phyloP scores from a whole-genome alignment of 768 basidiomycete species.

The Mycena galericulata region DNA sequence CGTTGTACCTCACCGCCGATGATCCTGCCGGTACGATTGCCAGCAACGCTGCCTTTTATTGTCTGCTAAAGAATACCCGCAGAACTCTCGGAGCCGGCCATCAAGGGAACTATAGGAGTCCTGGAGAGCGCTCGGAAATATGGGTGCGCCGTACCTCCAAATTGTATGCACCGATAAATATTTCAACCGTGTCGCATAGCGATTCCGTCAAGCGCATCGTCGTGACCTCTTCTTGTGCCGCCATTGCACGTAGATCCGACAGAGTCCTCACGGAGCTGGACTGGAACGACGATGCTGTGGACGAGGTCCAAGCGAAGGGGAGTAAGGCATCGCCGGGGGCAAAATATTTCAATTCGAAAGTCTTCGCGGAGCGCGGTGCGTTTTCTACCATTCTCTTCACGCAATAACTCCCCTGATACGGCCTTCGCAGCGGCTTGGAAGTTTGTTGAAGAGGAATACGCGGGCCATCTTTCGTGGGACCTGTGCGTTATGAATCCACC shows the following conservation, averaged over 20 bases:
- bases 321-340: constrained; percentile 50
- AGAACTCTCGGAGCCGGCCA: constrained; percentile 50
- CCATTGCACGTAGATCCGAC: constrained; percentile 49
- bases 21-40: constrained; percentile 50
- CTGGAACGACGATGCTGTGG: constrained; percentile 68
- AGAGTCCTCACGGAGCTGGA: constrained; percentile 58
- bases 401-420: not conserved
- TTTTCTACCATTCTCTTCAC: not conserved
- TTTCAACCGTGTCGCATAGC: constrained; percentile 12
- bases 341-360: constrained; percentile 71
- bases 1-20: constrained; percentile 59
- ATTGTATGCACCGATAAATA: too few relatives aligned
- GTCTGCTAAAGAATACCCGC: not conserved
- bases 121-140: constrained; percentile 51
- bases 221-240: constrained; percentile 68
- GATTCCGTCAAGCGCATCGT: constrained; percentile 67
- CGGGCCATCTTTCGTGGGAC: constrained; percentile 58
- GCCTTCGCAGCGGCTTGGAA: constrained; percentile 54
- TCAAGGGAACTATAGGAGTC: constrained; percentile 55
- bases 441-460: constrained; percentile 50
- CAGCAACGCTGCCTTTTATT: not conserved
- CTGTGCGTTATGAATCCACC: constrained; percentile 66
- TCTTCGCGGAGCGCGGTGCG: constrained; percentile 67
- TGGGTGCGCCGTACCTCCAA: constrained; percentile 2
- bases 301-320: constrained; percentile 62